A percentile compares a stretch with the other conserved stretches of the same genome.
Conservation (phyloP, 1,284 basidiomycete species). For the Melampsora americana region DNA sequence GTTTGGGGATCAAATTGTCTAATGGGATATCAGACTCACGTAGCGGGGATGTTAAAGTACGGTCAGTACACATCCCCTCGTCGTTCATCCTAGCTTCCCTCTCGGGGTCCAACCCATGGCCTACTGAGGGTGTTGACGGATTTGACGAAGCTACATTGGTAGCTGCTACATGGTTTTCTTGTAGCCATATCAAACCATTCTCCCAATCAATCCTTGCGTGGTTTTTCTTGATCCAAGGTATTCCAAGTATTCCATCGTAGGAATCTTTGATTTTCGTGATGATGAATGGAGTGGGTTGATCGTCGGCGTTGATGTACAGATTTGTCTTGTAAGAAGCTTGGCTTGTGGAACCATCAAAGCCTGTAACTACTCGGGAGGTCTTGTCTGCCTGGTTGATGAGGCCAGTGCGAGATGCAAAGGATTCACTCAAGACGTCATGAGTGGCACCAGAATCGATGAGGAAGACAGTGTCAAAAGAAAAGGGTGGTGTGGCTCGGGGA, state of each 20-base stretch:
- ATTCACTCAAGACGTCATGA: not conserved
- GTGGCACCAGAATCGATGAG: slow-evolving; percentile 12
- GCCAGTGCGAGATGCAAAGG: not conserved
- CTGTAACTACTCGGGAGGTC: too few relatives aligned
- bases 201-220: not conserved
- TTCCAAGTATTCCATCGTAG: too few relatives aligned
- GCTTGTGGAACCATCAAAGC: too few relatives aligned
- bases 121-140: too few relatives aligned
- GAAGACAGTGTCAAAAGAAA: not conserved
- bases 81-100: too few relatives aligned
- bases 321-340: not conserved
- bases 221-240: too few relatives aligned
- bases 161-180: not conserved
- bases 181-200: not conserved
- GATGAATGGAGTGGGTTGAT: not conserved
- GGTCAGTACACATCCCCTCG: not conserved
- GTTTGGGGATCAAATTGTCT: too few relatives aligned
- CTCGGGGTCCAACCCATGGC: not conserved
- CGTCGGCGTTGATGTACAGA: not conserved
- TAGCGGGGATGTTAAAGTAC: not conserved
- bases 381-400: not conserved
- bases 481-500: not conserved
- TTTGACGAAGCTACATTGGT: not conserved
- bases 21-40: not conserved
- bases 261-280: too few relatives aligned